Percentiles rank a stretch among this genome's conserved stretches.
Conservation (phyloP, 805 yeast genomes). For the Monosporozyma unispora region DNA sequence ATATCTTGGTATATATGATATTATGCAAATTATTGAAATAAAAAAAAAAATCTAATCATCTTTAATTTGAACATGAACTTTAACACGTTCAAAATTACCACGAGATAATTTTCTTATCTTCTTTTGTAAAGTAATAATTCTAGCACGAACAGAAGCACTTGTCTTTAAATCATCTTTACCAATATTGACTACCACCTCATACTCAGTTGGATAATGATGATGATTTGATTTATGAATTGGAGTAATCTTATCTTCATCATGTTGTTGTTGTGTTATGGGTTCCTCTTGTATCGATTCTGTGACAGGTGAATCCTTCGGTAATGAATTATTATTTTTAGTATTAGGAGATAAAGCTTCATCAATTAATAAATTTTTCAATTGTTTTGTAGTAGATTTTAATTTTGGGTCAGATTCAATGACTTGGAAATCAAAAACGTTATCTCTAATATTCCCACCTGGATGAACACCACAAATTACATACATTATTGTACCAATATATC, state of each 20-base stretch:
- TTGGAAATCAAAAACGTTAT: conserved; percentile 43
- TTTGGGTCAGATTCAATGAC: conserved; percentile 20
- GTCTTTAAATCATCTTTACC: conserved; percentile 49
- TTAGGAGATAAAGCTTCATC: conserved; percentile 12
- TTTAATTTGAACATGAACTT: conserved; percentile 40
- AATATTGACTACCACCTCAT: conserved; percentile 35
- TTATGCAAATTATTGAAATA: no score
- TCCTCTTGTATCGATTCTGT: background rate
- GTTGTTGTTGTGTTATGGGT: background rate
- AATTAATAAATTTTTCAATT: conserved; percentile 11
- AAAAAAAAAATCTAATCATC: conserved; percentile 9
- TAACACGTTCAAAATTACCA: conserved; percentile 43
- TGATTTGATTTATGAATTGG: background rate
- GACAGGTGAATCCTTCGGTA: background rate
- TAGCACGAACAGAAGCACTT: conserved; percentile 48
- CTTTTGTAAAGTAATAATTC: conserved; percentile 52
- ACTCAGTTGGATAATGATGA: conserved; percentile 12
- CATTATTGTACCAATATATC: conserved; percentile 64
- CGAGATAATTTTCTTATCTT: conserved; percentile 48
- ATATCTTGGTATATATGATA: background rate
- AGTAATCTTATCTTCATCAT: background rate
- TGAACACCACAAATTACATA: conserved; percentile 71
- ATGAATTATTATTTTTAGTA: background rate
- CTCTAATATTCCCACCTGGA: conserved; percentile 71
- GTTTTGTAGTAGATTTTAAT: conserved; percentile 17